Conservation (phyloP, 768 basidiomycete species). For the Macrolepiota fuliginosa region DNA sequence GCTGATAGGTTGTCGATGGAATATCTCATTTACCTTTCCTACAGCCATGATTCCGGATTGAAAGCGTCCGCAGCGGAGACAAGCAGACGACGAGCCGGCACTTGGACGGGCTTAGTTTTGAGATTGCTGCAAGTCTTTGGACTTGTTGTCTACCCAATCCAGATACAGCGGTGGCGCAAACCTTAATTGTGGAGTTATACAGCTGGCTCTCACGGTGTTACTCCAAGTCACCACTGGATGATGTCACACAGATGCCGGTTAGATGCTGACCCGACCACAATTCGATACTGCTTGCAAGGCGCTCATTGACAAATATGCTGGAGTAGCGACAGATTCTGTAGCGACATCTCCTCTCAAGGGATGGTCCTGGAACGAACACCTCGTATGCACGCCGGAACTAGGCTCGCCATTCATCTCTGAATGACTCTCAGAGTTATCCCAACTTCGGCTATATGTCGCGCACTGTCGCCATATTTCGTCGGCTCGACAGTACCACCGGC, state of each 20-base stretch:
- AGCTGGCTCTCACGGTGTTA: slow-evolving; percentile 42
- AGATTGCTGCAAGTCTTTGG: slow-evolving; percentile 25
- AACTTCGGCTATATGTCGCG: slow-evolving; percentile 49
- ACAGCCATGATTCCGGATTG: slow-evolving; percentile 67
- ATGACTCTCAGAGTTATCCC: slow-evolving; percentile 28
- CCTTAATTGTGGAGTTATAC: slow-evolving; percentile 53
- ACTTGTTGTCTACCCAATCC: slow-evolving; percentile 26
- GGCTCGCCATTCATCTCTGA: slow-evolving; percentile 1
- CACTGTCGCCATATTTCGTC: slow-evolving; percentile 13
- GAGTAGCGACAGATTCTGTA: not conserved
- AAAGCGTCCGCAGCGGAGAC: slow-evolving; percentile 37
- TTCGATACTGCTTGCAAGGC: slow-evolving; percentile 61
- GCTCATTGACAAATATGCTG: slow-evolving; percentile 33
- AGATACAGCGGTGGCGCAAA: slow-evolving; percentile 51
- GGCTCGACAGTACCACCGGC: not conserved
- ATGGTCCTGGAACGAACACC: slow-evolving; percentile 34
- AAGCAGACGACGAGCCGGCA: slow-evolving; percentile 34
- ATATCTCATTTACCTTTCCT: slow-evolving; percentile 59
- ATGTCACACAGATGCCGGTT: slow-evolving; percentile 33
- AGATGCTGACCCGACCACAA: slow-evolving; percentile 52
- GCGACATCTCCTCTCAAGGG: slow-evolving; percentile 29
- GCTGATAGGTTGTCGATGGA: not conserved
- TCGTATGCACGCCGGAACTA: slow-evolving; percentile 1
- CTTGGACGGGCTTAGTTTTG: slow-evolving; percentile 42
- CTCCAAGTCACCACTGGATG: not conserved